phyloP scores from a whole-genome alignment of 768 basidiomycete genomes.

The Paxillus rubicundulus region DNA sequence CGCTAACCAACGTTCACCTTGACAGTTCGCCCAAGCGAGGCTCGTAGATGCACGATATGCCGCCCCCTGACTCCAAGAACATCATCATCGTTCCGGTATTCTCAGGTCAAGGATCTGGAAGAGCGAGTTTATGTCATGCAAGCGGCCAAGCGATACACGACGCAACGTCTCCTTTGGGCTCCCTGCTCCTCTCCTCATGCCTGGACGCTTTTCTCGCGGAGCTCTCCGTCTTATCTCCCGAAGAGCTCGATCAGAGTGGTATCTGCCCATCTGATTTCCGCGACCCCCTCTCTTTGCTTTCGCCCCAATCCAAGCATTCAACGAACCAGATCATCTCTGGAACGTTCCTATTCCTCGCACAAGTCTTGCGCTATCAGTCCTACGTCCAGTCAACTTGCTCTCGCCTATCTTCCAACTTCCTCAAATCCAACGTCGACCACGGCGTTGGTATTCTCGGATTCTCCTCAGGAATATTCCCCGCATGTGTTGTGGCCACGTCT shows the following conservation, averaged over 20 bases:
- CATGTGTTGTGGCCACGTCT: constrained; percentile 50
- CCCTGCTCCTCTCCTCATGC: constrained; percentile 50
- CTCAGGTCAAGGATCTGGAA: constrained; percentile 52
- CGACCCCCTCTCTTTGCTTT: constrained; percentile 38
- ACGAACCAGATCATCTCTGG: constrained; percentile 51
- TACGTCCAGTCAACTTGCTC: constrained; percentile 31
- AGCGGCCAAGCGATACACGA: constrained; percentile 41
- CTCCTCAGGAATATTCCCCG: constrained; percentile 56
- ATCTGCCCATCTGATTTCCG: constrained; percentile 47
- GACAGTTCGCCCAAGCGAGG: not conserved
- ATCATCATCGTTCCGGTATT: constrained; percentile 46
- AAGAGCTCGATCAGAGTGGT: constrained; percentile 34
- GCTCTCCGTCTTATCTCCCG: constrained; percentile 42
- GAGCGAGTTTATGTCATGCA: constrained; percentile 30
- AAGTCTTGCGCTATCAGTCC: constrained; percentile 51
- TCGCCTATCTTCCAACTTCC: constrained; percentile 24
- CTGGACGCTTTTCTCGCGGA: constrained; percentile 49
- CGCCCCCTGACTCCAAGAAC: not conserved
- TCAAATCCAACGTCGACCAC: constrained; percentile 35
- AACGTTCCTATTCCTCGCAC: constrained; percentile 47
- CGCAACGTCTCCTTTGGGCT: constrained; percentile 40
- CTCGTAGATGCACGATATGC: constrained; percentile 5
- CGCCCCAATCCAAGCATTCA: constrained; percentile 33
- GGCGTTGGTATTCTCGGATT: constrained; percentile 45
- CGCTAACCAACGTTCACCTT: not conserved